Conservation (phyloP, 2,329 filamentous ascomycete genomes). For the Calonectria ilicicola region DNA sequence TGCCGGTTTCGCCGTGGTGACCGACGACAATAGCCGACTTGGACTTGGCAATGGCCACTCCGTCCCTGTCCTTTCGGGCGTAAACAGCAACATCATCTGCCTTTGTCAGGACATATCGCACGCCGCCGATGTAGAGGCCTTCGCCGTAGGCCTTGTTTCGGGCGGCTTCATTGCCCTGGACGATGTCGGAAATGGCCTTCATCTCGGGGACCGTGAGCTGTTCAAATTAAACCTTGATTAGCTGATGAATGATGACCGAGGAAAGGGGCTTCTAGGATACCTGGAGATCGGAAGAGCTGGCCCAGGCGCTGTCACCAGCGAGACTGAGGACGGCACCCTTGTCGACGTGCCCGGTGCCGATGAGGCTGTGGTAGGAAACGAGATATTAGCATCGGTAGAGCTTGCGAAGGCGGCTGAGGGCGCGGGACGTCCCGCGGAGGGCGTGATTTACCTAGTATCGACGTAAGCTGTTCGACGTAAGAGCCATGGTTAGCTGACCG, state of each 20-base stretch:
- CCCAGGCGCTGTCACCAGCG: conserved; percentile 86
- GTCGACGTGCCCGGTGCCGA: conserved; percentile 83
- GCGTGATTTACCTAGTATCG: conserved; percentile 59
- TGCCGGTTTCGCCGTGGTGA: conserved; percentile 81
- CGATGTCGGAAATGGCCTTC: conserved; percentile 66
- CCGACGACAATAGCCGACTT: conserved; percentile 88
- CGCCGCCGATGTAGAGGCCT: conserved; percentile 81
- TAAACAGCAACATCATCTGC: conserved; percentile 85
- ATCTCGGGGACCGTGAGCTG: conserved; percentile 65
- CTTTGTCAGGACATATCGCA: conserved; percentile 82
- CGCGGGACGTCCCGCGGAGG: conserved; percentile 6
- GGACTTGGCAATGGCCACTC: conserved; percentile 87
- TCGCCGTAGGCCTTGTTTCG: conserved; percentile 76
- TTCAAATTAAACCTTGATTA: conserved; percentile 21
- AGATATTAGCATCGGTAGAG: conserved; percentile 37
- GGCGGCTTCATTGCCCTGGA: conserved; percentile 58
- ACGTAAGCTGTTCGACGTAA: conserved; percentile 57
- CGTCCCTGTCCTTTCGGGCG: conserved; percentile 84
- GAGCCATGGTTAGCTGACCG: conserved; percentile 27
- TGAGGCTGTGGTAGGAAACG: conserved; percentile 69
- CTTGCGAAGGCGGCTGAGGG: background rate
- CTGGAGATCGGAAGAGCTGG: conserved; percentile 75
- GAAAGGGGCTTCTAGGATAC: conserved; percentile 59
- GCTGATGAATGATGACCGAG: background rate
- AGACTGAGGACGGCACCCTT: conserved; percentile 86